These are phyloP conservation scores for Nitzschia sp. DNA, from an alignment of 108 stramenopile species.

Conservation along the genomic window DNA sequence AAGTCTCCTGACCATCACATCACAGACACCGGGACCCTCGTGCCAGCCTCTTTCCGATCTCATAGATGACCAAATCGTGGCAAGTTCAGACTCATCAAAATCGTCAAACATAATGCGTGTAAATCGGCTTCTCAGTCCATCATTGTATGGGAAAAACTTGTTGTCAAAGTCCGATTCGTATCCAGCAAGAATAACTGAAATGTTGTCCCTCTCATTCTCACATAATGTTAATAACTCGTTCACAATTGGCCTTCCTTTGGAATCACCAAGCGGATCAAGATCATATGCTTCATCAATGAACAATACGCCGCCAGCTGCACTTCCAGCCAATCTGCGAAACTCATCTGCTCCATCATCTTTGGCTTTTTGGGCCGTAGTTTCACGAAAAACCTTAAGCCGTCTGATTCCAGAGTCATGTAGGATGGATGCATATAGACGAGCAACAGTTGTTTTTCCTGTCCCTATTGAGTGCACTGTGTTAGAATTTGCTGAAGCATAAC, in stretches of 20 bases:
- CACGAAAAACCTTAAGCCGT: constrained; percentile 24
- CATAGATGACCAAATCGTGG: constrained; percentile 31
- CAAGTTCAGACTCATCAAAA: constrained; percentile 47
- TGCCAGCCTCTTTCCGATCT: constrained; percentile 27
- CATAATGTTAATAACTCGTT: constrained; percentile 37
- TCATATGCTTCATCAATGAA: constrained; percentile 80
- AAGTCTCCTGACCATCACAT: constrained; percentile 35
- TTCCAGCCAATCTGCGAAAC: constrained; percentile 24
- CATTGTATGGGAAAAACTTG: constrained; percentile 42
- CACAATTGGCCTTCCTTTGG: constrained; percentile 42
- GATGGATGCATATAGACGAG: constrained; percentile 36
- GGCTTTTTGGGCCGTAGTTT: constrained; percentile 28
- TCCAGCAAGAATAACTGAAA: constrained; percentile 50
- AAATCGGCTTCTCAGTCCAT: constrained; percentile 43
- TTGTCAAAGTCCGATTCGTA: constrained; percentile 48
- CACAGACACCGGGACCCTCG: constrained; percentile 26
- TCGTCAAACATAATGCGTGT: constrained; percentile 41
- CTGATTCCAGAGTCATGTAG: constrained; percentile 35
- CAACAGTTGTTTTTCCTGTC: constrained; percentile 20
- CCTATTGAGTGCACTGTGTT: too few relatives aligned
- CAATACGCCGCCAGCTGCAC: constrained; percentile 58
- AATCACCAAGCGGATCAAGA: constrained; percentile 44
- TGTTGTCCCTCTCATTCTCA: constrained; percentile 37
- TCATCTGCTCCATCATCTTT: constrained; percentile 40
- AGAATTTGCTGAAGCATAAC: too few relatives aligned